These are phyloP conservation scores for Sporobolomyces pararoseus DNA, from an alignment of 768 basidiomycete genomes.

Conservation along the genomic window DNA sequence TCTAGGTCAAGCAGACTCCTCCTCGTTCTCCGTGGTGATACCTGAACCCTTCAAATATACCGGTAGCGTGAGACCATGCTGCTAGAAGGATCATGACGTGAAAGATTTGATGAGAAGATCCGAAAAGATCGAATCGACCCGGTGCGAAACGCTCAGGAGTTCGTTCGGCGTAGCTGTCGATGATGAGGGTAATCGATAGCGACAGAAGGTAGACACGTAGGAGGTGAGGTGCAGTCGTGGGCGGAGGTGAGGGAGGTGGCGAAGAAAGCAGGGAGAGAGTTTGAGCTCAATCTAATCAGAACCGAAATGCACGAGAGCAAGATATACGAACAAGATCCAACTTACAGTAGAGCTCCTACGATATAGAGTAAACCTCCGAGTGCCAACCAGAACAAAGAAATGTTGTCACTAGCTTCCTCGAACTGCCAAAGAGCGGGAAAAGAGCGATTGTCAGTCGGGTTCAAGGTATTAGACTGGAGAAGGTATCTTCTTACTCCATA, in stretches of 20 bases:
- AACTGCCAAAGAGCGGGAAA: constrained; percentile 39
- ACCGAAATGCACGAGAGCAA: background rate
- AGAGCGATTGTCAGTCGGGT: too few species aligned
- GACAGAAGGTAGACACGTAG: too few species aligned
- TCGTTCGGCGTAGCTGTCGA: constrained; percentile 62
- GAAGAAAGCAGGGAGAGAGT: background rate
- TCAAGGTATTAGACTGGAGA: too few species aligned
- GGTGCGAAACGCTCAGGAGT: constrained; percentile 72
- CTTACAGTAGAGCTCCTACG: constrained; percentile 71
- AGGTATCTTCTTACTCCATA: constrained; percentile 60
- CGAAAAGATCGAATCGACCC: constrained; percentile 72
- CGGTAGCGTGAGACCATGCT: constrained; percentile 63
- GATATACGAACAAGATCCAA: constrained; percentile 1
- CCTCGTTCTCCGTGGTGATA: constrained; percentile 56
- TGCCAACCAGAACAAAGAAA: constrained; percentile 70
- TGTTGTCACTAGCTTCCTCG: constrained; percentile 57
- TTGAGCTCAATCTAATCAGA: too few species aligned
- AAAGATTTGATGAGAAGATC: constrained; percentile 85
- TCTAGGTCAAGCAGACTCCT: background rate
- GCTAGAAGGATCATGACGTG: constrained; percentile 71
- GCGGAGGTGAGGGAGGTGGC: background rate
- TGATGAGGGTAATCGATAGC: too few species aligned
- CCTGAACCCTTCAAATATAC: constrained; percentile 59
- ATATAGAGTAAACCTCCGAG: constrained; percentile 72
- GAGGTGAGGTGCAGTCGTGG: constrained; percentile 15